Evolutionary conservation across 2,329 filamentous ascomycete species (phyloP), one percentile per base, ranked within the genome.

Genomic region (Penicillium sp.): DNA sequence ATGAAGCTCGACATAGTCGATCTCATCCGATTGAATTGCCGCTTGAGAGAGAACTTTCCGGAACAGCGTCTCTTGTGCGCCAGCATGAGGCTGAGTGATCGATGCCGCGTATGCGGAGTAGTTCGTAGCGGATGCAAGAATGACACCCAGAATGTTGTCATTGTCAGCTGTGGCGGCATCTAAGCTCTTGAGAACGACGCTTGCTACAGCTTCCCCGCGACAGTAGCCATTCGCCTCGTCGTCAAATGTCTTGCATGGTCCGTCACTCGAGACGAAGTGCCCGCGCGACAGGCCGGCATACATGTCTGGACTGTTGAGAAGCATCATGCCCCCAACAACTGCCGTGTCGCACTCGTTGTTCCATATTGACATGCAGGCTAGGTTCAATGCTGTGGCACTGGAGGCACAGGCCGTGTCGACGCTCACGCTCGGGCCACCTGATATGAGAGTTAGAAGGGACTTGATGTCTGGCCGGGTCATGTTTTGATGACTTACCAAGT

Each of bases 291-390:
- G 74, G 58, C 85, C 86, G 8, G 84, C 78, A 71, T 88, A 88
- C 74, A 86, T 87, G 67, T 90, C 86, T 0, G 87, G 84, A 69
- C 88, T 89, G 44, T 86, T 89, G 68, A 90, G 77, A 4, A 65
- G 36, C 42, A 87, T 89, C 13, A 88, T 72, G 50, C 88, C 89
- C 48, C 89, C 88, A 2, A 87, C 86, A 30, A 89, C 81, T 1
- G 86, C 88, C 7, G 85, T 90, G 64, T 93, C 88, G 53, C 84
- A 88, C 58, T 93, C 88, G 42, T 83, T 81, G 3, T 80, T 79
- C 80, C 83, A 86, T 10, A 91, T 74, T 0, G 87, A 81, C 5
- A 82, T 84, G 68, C 87, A 91, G 5, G 81, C 80, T 1, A 87
- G 72, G 57, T 89, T 82, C 30, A 89, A 82, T 1, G 50, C 28